phyloP scores from a whole-genome alignment of 192 early-diverging fungal genomes.

The Linnemannia zychae region DNA sequence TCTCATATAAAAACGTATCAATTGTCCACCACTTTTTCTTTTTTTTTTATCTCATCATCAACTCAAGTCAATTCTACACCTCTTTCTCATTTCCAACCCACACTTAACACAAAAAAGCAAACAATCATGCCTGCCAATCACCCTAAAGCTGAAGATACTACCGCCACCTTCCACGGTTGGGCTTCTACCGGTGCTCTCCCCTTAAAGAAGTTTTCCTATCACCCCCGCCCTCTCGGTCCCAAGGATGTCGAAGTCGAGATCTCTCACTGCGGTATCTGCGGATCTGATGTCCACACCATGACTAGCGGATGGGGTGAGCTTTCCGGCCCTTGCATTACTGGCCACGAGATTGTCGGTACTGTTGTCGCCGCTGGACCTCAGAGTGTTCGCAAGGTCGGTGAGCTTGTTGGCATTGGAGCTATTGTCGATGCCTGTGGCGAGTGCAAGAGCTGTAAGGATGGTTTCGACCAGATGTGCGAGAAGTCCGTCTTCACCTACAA shows the following conservation, averaged over 20 bases:
- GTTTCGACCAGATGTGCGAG: constrained; percentile 50
- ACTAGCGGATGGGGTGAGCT: constrained; percentile 71
- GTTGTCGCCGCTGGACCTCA: constrained; percentile 54
- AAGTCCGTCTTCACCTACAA: constrained; percentile 70
- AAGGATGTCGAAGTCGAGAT: constrained; percentile 84
- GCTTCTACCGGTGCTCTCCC: constrained; percentile 28
- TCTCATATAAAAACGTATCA: not conserved
- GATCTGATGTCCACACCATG: constrained; percentile 80
- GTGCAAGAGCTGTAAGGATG: constrained; percentile 52
- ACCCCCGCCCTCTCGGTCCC: constrained; percentile 67
- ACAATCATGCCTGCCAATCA: not conserved
- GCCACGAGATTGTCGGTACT: constrained; percentile 67
- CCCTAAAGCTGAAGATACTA: constrained; percentile 58
- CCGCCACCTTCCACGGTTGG: constrained; percentile 67
- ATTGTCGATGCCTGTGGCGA: constrained; percentile 70
- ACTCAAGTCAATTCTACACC: not conserved
- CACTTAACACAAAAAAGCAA: not conserved
- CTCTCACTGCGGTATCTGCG: constrained; percentile 82
- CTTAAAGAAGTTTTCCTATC: constrained; percentile 66
- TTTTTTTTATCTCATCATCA: not conserved
- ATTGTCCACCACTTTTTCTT: not conserved
- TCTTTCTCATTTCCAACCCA: no score
- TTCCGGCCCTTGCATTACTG: constrained; percentile 38
- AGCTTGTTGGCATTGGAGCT: constrained; percentile 78
- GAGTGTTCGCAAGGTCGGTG: constrained; percentile 64